These are phyloP conservation scores for Vitis labrusca DNA, from an alignment of 164 flowering plant genomes.

Conservation along the genomic window DNA sequence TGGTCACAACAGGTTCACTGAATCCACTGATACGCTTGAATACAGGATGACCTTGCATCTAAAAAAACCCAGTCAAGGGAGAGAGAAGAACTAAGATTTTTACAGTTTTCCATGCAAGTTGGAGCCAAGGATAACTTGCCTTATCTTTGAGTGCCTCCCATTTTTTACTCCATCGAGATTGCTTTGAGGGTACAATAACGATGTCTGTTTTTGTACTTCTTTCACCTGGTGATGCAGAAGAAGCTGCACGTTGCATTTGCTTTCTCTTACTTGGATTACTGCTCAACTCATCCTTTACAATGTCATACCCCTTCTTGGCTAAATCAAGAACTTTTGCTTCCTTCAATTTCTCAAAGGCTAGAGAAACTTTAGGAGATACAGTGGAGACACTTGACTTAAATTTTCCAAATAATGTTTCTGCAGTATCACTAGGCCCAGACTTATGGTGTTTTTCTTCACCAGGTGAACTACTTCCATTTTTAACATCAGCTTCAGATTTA, in stretches of 20 bases:
- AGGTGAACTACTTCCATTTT: constrained; percentile 34
- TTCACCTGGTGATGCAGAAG: constrained; percentile 52
- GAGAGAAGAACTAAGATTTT: neutral
- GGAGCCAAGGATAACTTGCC: constrained; percentile 33
- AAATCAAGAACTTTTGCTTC: constrained; percentile 72
- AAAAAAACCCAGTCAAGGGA: constrained; percentile 1
- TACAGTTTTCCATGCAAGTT: neutral
- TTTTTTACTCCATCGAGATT: constrained; percentile 73
- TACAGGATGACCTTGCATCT: constrained; percentile 73
- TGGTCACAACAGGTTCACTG: constrained; percentile 85
- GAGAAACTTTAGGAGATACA: constrained; percentile 50
- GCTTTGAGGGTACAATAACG: constrained; percentile 65
- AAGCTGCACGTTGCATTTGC: constrained; percentile 48
- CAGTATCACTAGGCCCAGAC: constrained; percentile 37
- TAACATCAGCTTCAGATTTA: constrained; percentile 25
- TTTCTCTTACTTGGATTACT: constrained; percentile 61
- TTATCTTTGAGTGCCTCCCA: constrained; percentile 78
- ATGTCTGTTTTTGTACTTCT: constrained; percentile 79
- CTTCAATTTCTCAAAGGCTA: constrained; percentile 66
- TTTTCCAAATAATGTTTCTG: constrained; percentile 56
- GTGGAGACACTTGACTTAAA: constrained; percentile 58
- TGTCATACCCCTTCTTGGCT: constrained; percentile 79
- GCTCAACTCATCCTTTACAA: constrained; percentile 85
- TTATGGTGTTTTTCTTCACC: constrained; percentile 41
- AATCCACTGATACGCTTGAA: constrained; percentile 65